A percentile compares a stretch with the other conserved stretches of the same genome.
These are phyloP conservation scores for Thermothielavioides terrestris DNA, from an alignment of 495 filamentous ascomycete species.

Conservation along the genomic window DNA sequence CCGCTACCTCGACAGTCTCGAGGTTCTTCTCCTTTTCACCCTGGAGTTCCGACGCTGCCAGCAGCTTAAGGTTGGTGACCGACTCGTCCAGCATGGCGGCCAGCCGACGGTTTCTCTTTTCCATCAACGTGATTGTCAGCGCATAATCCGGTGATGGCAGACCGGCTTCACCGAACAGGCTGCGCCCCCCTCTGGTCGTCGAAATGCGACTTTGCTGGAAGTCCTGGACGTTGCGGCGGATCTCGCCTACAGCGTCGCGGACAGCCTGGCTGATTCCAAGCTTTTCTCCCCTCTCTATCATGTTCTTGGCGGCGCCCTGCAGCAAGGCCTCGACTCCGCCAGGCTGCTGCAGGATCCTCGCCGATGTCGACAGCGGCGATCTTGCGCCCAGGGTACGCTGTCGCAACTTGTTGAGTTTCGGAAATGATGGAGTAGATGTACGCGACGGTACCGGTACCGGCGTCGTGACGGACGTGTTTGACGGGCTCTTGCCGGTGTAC, in stretches of 20 bases:
- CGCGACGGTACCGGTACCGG: conserved; percentile 33
- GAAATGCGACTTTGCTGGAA: conserved; percentile 35
- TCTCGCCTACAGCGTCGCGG: conserved; percentile 79
- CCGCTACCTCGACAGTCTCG: conserved; percentile 53
- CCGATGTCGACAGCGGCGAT: conserved; percentile 48
- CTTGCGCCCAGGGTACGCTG: conserved; percentile 30
- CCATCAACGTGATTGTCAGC: conserved; percentile 41
- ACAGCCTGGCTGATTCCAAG: conserved; percentile 88
- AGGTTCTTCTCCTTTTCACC: conserved; percentile 26
- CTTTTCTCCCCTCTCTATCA: conserved; percentile 73
- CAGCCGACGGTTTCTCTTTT: conserved; percentile 63
- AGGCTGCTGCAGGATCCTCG: conserved; percentile 52
- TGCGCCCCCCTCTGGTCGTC: conserved; percentile 22
- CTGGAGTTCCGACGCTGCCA: conserved; percentile 32
- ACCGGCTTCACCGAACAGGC: conserved; percentile 22
- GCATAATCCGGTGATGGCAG: conserved; percentile 11
- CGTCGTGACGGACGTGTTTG: conserved; percentile 30
- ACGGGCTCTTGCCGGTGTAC: conserved; percentile 64
- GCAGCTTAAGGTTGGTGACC: conserved; percentile 54
- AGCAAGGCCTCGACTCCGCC: conserved; percentile 67
- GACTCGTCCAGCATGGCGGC: conserved; percentile 65
- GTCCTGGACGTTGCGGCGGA: conserved; percentile 43
- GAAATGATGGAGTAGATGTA: conserved; percentile 26
- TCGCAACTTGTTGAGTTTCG: conserved; percentile 24
- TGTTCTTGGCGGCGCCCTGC: conserved; percentile 75